Conservation (phyloP, 192 early-diverging fungal species). For the Neocallimastix lanati region DNA sequence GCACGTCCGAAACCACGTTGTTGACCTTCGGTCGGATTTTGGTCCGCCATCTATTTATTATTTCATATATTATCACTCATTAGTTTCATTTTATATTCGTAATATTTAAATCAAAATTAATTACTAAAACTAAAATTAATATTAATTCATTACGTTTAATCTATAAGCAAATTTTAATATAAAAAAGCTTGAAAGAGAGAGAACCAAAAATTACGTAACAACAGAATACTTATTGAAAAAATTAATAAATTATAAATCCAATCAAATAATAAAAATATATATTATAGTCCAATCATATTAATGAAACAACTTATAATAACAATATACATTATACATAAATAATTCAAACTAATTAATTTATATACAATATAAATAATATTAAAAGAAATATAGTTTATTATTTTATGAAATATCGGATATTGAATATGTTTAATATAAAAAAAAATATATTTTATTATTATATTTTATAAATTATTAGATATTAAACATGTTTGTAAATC, state of each 20-base stretch:
- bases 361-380: too few relatives aligned
- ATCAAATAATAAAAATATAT: background rate
- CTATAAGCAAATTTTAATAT: background rate
- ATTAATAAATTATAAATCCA: background rate
- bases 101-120: too few relatives aligned
- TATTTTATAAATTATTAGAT: too few relatives aligned
- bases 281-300: background rate
- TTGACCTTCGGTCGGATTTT: slow-evolving; percentile 16
- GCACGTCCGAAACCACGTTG: slow-evolving; percentile 60
- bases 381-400: too few relatives aligned
- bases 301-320: too few relatives aligned
- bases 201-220: background rate
- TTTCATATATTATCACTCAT: background rate
- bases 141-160: background rate
- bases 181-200: background rate
- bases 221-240: background rate
- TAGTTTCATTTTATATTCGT: background rate
- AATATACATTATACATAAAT: too few relatives aligned
- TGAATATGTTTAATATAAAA: too few relatives aligned
- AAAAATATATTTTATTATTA: too few relatives aligned
- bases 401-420: too few relatives aligned
- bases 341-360: too few relatives aligned
- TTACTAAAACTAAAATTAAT: too few relatives aligned
- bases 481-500: too few relatives aligned
- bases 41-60: background rate